Evolutionary conservation across 106 monocot genomes (phyloP).

Genomic region (Dioscorea zingiberensis): DNA sequence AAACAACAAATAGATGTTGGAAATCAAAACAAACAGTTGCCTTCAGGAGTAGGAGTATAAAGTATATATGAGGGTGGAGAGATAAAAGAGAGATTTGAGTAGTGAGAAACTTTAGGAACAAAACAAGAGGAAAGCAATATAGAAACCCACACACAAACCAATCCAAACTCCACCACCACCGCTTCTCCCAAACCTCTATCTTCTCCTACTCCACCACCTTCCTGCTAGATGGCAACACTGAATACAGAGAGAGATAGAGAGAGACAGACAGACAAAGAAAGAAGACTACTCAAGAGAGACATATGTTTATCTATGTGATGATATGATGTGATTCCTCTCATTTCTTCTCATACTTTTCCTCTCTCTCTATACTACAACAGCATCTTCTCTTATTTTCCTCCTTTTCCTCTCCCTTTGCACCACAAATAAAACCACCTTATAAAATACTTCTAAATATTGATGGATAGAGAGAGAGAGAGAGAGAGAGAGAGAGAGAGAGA

Average conservation of each 20-base stretch:
- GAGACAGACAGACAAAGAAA: not conserved
- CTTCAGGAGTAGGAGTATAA: conserved; percentile 36
- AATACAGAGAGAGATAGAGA: not conserved
- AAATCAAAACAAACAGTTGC: conserved; percentile 78
- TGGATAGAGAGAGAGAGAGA: conserved; percentile 12
- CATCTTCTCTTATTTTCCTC: not conserved
- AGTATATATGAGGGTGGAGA: not conserved
- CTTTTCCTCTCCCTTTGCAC: conserved; percentile 3
- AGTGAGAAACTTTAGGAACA: too few species aligned
- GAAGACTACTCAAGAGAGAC: conserved; percentile 6
- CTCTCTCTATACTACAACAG: too few species aligned
- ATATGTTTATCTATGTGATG: conserved; percentile 5
- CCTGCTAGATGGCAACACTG: too few species aligned
- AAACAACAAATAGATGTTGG: conserved; percentile 54
- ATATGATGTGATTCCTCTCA: conserved; percentile 21
- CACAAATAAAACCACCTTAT: not conserved
- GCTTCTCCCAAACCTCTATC: not conserved
- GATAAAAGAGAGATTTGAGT: too few species aligned
- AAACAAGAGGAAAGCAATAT: not conserved
- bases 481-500: conserved; percentile 8
- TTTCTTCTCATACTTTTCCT: conserved; percentile 7
- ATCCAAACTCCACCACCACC: conserved; percentile 13
- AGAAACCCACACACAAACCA: conserved; percentile 24
- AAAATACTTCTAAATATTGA: conserved; percentile 2
- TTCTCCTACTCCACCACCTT: not conserved